Evolutionary conservation across 116 monocot species (phyloP).

Genomic region (Papilionanthe hybrid): DNA sequence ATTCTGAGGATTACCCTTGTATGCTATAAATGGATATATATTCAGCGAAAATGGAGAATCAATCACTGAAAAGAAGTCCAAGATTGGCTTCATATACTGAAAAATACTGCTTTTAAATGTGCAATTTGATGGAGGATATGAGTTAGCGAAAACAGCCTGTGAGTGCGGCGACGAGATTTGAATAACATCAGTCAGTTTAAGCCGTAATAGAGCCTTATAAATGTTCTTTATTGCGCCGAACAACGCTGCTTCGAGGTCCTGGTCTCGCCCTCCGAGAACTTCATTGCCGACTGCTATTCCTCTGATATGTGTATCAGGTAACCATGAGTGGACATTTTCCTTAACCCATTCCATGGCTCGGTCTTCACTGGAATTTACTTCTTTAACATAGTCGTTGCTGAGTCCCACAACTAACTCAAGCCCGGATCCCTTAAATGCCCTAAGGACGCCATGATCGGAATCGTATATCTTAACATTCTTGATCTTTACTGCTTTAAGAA

Average conservation of each 20-base stretch:
- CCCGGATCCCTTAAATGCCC: slow-evolving; percentile 26
- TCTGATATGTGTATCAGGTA: slow-evolving; percentile 24
- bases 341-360: slow-evolving; percentile 28
- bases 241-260: slow-evolving; percentile 12
- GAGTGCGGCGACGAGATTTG: slow-evolving; percentile 30
- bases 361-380: slow-evolving; percentile 22
- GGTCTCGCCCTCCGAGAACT: slow-evolving; percentile 20
- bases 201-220: slow-evolving; percentile 18
- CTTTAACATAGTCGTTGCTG: slow-evolving; percentile 20
- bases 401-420: slow-evolving; percentile 20
- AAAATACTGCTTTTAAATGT: slow-evolving; percentile 18
- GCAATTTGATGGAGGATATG: slow-evolving; percentile 30
- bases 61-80: slow-evolving; percentile 23
- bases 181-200: slow-evolving; percentile 16
- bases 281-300: slow-evolving; percentile 32
- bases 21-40: slow-evolving; percentile 33
- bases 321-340: slow-evolving; percentile 26
- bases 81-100: slow-evolving; percentile 28
- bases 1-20: slow-evolving; percentile 24
- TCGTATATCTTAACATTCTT: slow-evolving; percentile 32
- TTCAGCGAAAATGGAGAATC: slow-evolving; percentile 20
- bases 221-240: slow-evolving; percentile 26
- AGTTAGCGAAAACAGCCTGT: slow-evolving; percentile 27
- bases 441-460: slow-evolving; percentile 29
- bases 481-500: slow-evolving; percentile 30